Conservation (phyloP, 768 basidiomycete species). For the Boletellus sp. region DNA sequence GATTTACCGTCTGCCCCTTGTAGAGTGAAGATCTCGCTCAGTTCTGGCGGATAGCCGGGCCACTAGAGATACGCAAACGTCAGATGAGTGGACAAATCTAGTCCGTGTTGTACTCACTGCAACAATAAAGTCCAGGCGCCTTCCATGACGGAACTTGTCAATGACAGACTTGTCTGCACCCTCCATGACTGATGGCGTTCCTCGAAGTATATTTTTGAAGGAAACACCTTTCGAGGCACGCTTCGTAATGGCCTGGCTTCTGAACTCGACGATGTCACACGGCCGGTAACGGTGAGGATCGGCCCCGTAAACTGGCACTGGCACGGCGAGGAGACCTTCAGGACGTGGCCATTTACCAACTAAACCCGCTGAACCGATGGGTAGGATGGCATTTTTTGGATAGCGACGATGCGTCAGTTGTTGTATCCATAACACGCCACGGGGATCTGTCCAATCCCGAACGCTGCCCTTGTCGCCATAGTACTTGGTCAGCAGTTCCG, state of each 20-base stretch:
- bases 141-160: neutral
- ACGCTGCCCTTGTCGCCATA: neutral
- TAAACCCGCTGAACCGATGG: neutral
- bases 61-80: neutral
- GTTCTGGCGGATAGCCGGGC: neutral
- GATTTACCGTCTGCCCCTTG: neutral
- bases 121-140: neutral
- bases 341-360: conserved; percentile 2
- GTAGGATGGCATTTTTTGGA: neutral
- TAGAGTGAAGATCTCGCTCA: neutral
- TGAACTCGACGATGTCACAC: conserved; percentile 2
- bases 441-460: neutral
- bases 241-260: neutral
- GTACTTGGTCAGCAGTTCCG: neutral
- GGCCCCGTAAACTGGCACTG: neutral
- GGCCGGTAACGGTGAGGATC: neutral
- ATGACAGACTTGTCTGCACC: neutral
- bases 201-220: neutral
- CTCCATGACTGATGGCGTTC: neutral
- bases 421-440: neutral
- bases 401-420: neutral
- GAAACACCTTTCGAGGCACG: neutral
- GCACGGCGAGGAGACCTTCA: neutral
- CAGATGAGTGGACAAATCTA: neutral
- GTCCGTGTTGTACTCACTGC: neutral